phyloP scores from a whole-genome alignment of 2,329 filamentous ascomycete species.

The Cladophialophora yegresii region DNA sequence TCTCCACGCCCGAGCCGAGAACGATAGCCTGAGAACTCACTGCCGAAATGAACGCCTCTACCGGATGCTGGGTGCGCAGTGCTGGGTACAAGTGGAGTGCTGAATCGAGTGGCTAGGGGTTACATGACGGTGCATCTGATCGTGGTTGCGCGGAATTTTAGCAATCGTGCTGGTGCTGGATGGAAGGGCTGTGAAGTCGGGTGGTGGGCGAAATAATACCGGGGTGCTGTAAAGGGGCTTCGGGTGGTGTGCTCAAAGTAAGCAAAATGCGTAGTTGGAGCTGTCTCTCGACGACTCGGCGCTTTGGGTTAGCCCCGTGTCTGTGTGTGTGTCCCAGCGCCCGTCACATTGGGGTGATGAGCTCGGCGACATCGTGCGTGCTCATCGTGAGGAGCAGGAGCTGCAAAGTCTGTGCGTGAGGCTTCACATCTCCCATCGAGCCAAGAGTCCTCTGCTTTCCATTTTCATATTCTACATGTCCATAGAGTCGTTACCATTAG shows the following conservation, averaged over 20 bases:
- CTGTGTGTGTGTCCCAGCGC: not conserved
- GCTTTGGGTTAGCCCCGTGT: conserved; percentile 1
- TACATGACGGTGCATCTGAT: conserved; percentile 38
- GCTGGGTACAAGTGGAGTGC: conserved; percentile 24
- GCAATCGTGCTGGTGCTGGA: conserved; percentile 39
- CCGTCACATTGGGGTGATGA: not conserved
- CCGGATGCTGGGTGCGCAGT: conserved; percentile 28
- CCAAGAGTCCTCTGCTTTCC: not conserved
- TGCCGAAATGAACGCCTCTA: conserved; percentile 32
- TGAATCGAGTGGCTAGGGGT: conserved; percentile 32
- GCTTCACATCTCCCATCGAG: not conserved
- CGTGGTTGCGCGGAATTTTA: conserved; percentile 41
- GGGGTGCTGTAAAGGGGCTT: conserved; percentile 8
- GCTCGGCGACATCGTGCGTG: conserved; percentile 6
- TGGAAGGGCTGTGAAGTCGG: conserved; percentile 38
- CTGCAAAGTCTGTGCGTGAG: not conserved
- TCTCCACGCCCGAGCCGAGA: conserved; percentile 17
- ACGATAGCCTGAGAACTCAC: conserved; percentile 8
- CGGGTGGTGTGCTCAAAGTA: conserved; percentile 45
- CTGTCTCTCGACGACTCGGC: conserved; percentile 14
- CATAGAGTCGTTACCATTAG: conserved; percentile 70
- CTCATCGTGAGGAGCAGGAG: conserved; percentile 4
- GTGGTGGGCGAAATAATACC: conserved; percentile 18
- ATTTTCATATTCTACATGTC: conserved; percentile 61
- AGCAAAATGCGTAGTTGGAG: conserved; percentile 34